A percentile compares a stretch with the other conserved stretches of the same genome.
Evolutionary conservation across 345 rosid genomes (phyloP).

Genomic region (Citrus sp.): DNA sequence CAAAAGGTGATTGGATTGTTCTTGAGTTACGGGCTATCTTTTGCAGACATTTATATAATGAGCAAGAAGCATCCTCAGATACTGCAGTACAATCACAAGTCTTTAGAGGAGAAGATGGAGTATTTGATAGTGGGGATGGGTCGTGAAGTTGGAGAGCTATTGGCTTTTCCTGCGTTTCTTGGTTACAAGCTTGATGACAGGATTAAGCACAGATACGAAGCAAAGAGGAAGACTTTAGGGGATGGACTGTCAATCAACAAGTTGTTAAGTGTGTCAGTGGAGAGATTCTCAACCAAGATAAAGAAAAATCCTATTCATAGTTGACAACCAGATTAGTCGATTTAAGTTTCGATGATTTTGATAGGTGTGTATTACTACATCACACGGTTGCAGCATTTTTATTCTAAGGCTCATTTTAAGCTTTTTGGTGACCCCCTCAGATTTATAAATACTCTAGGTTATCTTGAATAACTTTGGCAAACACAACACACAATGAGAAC

Average conservation of each 20-base stretch:
- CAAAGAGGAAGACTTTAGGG: constrained; percentile 47
- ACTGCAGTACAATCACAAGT: constrained; percentile 52
- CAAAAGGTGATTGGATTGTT: constrained; percentile 70
- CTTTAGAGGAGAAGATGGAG: constrained; percentile 69
- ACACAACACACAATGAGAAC: neutral
- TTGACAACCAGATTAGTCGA: constrained; percentile 4
- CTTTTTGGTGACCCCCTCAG: neutral
- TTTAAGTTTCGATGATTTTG: neutral
- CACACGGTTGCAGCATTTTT: neutral
- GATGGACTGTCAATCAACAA: constrained; percentile 68
- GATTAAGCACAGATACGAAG: constrained; percentile 72
- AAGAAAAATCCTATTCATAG: constrained; percentile 29
- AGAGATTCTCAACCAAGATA: constrained; percentile 38
- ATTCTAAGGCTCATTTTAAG: neutral
- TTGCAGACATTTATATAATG: constrained; percentile 55
- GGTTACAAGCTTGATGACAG: constrained; percentile 80
- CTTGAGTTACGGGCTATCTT: constrained; percentile 55
- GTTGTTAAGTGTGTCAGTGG: constrained; percentile 56
- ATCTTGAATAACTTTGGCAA: neutral
- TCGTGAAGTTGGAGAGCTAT: constrained; percentile 65
- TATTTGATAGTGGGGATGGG: constrained; percentile 73
- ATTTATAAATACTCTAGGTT: neutral
- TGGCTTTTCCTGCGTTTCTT: constrained; percentile 75
- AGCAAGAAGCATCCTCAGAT: constrained; percentile 82
- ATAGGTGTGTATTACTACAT: neutral